Evolutionary conservation across 2,329 filamentous ascomycete genomes (phyloP), one percentile per base, ranked within the genome.

Genomic region (Capronia epimyces): DNA sequence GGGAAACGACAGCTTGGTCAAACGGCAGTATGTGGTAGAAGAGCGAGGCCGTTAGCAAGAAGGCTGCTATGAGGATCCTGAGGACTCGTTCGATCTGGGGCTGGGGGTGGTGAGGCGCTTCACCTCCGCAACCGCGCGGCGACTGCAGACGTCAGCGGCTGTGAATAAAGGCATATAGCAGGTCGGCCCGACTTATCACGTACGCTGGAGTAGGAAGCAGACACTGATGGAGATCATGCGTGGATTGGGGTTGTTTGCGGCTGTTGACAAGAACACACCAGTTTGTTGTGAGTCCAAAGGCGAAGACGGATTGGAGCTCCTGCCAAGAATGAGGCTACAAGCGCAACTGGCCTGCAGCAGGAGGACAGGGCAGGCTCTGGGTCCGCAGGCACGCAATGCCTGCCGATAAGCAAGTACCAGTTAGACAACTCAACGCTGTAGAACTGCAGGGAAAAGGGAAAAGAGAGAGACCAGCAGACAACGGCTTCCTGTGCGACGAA

Each of bases 81-180:
- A 22, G 42, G 15, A 18, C 18, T 31, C 32, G 22, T 34, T 13
- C 43, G 48, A 37, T 42, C 22, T 27, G 37, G 37, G 24, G 48
- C 40, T 43, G 24, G 42, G 44, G 42, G 29, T 42, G 18, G 18
- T 47, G 25, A 50, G 53, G 52, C 45, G 52, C 32, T 49, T 52
- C 50, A 52, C 49, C 49, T 49, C 49, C 37, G 49, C 49, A 45
- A 52, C 53, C 39, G 49, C 37, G 48, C 46, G 45, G 53, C 52
- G 42, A 55, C 53, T 55, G 36, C 21, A 31, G 24, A 37, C 13
- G 40, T 48, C 42, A 48, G 52, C 50, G 15, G 41, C 24, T 15
- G 27, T 22, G 43, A 29, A 51, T 2, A 36, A 47, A 18, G 31
- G n/a, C 29, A 22, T n/a, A 18, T 9, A 24, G 5, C 27, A 2